Base-by-base conservation (phyloP, 1,284 basidiomycete species). In the Ceratobasidium sp. region DNA sequence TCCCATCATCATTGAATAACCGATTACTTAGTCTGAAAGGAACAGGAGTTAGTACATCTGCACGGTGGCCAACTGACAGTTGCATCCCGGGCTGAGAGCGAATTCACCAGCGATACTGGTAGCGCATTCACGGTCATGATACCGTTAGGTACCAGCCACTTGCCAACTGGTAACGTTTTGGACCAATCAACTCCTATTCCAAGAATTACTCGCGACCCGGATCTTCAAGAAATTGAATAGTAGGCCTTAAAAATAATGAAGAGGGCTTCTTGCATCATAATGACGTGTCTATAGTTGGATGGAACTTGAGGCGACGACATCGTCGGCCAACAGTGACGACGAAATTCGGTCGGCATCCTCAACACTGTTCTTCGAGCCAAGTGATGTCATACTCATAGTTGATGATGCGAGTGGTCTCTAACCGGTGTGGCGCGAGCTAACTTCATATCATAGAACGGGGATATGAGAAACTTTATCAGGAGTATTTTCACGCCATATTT, bases 1-100 rank as follows among this genome's bases (percentile, higher is more conserved):
- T 28, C 14, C 4, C 16, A 21, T 26, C 18, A n/a, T 41, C 28
- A 57, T 23, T 9, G 46, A n/a, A 16, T 39, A 23, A 28, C 14
- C 28, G n/a, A n/a, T 6, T 18, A n/a, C n/a, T 23, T 16, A 32
- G 18, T 32, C 30, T 46, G 4, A 12, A 6, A 14, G 5, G 45
- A n/a, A 12, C 62, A 72, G 76, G 78, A 80, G 60, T 77, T 80
- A 16, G 78, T 80, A 52, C 75, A 74, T 52, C 75, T 80, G 9
- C 79, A 80, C 67, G 76, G 77, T 5, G 79, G 79, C 2, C 72
- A 39, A n/a, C 9, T 71, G 45, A 1, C 21, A 32, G 53, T 71
- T 23, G 10, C 8, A 21, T 71, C 67, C 5, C 52, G 32, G 21
- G 32, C 67, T 6, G 55, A 71, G 32, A 32, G 30, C 21, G 55